Conservation (phyloP, 2,329 filamentous ascomycete genomes). For the Colletotrichum sojae region DNA sequence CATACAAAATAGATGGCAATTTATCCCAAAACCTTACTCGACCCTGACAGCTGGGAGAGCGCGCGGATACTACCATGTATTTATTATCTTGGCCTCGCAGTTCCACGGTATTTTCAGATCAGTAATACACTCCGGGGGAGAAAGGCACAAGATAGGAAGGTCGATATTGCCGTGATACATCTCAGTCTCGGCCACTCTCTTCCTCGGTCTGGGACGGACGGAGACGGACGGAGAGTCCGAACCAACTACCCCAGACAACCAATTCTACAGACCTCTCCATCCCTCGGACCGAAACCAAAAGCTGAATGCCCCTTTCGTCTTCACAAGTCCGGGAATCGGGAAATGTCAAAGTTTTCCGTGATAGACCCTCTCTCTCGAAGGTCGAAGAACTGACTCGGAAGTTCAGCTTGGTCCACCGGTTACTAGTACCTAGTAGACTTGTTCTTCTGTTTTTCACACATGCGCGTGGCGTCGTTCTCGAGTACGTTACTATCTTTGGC, state of each 20-base stretch:
- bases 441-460: too few relatives aligned
- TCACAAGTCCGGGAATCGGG: background rate
- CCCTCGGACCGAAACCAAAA: constrained; percentile 4
- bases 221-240: background rate
- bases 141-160: constrained; percentile 5
- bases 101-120: background rate
- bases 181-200: too few relatives aligned
- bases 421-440: too few relatives aligned
- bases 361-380: background rate
- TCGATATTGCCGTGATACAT: constrained; percentile 17
- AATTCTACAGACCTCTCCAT: constrained; percentile 1
- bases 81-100: background rate
- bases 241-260: background rate
- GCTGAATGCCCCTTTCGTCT: background rate
- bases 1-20: background rate
- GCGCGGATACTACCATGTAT: too few relatives aligned
- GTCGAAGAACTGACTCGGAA: constrained; percentile 1
- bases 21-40: background rate
- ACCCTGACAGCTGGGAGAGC: constrained; percentile 13
- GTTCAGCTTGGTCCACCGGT: background rate
- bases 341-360: background rate
- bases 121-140: constrained; percentile 1
- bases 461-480: too few relatives aligned
- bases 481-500: too few relatives aligned
- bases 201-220: background rate